These are phyloP conservation scores for Brettanomyces bruxellensis DNA, from an alignment of 805 yeast species.

Conservation along the genomic window DNA sequence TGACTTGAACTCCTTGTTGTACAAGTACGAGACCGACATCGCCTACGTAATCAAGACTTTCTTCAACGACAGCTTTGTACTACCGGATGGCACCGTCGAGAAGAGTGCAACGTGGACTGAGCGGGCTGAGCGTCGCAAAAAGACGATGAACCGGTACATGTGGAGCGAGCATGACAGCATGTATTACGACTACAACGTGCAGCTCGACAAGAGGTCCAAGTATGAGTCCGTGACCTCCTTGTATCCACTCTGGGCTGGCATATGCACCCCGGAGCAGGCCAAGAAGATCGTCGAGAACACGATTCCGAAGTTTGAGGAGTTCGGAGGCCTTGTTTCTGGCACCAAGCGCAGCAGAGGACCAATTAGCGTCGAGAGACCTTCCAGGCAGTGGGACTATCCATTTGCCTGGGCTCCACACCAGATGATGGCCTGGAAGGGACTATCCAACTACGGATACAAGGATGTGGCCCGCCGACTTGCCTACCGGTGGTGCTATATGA, in stretches of 20 bases:
- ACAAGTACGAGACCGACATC: conserved; percentile 86
- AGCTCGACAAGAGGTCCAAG: conserved; percentile 40
- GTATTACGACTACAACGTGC: conserved; percentile 77
- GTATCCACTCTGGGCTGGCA: conserved; percentile 89
- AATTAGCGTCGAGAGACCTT: conserved; percentile 62
- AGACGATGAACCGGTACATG: conserved; percentile 51
- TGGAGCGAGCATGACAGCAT: conserved; percentile 80
- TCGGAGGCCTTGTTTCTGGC: conserved; percentile 86
- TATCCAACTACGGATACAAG: conserved; percentile 58
- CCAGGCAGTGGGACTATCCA: conserved; percentile 97
- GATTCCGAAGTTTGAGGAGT: conserved; percentile 64
- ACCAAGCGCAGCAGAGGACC: conserved; percentile 67
- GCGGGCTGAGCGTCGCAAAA: conserved; percentile 47
- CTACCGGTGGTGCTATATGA: conserved; percentile 82
- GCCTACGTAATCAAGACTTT: conserved; percentile 48
- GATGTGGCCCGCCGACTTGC: conserved; percentile 62
- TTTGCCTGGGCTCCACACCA: conserved; percentile 99
- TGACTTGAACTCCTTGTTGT: conserved; percentile 76
- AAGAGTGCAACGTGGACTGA: conserved; percentile 49
- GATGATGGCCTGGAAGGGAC: conserved; percentile 86
- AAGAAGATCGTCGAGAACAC: conserved; percentile 44
- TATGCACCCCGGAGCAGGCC: conserved; percentile 62
- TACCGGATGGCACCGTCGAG: conserved; percentile 34
- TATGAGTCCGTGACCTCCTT: conserved; percentile 85
- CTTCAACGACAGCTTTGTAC: conserved; percentile 41